Conservation (phyloP, 257 asterid species). For the Solanum raphanifolium region DNA sequence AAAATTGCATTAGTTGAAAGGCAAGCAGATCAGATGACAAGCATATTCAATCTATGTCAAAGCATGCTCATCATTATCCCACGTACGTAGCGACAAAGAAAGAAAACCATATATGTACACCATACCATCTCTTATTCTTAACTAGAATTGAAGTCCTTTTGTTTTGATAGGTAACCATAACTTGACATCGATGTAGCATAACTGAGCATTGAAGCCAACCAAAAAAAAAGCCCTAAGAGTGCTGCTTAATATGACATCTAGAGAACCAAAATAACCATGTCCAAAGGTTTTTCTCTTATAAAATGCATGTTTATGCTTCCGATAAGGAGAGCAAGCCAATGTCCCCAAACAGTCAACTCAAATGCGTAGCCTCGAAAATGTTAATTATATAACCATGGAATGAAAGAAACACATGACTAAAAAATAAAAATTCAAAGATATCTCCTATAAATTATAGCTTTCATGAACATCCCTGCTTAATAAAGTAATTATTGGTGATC, state of each 20-base stretch:
- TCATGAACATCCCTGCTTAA: not conserved
- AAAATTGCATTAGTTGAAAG: not conserved
- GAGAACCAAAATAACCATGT: not conserved
- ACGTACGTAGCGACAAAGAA: not conserved
- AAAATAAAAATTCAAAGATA: not conserved
- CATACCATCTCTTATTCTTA: not conserved
- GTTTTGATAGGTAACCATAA: not conserved
- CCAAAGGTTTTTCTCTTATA: not conserved
- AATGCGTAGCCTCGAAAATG: not conserved
- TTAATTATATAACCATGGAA: not conserved
- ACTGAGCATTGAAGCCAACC: not conserved
- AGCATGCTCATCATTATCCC: not conserved
- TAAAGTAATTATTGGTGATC: not conserved
- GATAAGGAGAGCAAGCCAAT: not conserved
- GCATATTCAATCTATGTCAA: not conserved
- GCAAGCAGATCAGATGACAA: not conserved
- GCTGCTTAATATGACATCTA: not conserved
- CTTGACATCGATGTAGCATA: not conserved
- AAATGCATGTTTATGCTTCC: not conserved
- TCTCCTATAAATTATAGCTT: not conserved
- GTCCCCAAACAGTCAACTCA: not conserved
- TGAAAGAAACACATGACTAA: not conserved
- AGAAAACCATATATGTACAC: not conserved
- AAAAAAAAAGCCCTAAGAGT: not conserved
- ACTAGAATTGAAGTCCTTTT: not conserved